Evolutionary conservation across 192 early-diverging fungal species (phyloP).

Genomic region (Entophlyctis luteolus): DNA sequence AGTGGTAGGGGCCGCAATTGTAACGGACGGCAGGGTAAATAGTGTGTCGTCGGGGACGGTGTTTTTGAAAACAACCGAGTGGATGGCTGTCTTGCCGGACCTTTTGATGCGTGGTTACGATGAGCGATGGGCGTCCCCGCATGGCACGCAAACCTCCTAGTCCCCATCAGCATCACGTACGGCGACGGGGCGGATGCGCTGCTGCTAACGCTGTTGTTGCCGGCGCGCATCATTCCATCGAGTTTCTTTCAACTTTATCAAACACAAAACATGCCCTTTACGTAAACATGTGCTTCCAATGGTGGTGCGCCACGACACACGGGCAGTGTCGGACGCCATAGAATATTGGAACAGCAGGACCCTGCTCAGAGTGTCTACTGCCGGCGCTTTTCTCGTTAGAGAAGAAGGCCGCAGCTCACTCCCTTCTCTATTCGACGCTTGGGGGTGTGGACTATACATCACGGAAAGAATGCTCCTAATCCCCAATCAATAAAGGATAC

Average conservation of each 20-base stretch:
- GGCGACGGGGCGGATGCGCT: too few relatives aligned
- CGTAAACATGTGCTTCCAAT: conserved; percentile 8
- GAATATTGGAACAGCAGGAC: conserved; percentile 16
- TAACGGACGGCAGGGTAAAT: too few relatives aligned
- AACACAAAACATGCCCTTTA: too few relatives aligned
- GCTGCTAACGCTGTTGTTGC: too few relatives aligned
- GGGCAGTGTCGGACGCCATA: conserved; percentile 1
- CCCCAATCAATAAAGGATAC: neutral
- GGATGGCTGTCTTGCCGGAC: conserved; percentile 80
- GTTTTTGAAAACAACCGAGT: conserved; percentile 81
- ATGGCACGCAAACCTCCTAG: conserved; percentile 26
- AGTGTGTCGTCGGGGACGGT: conserved; percentile 84
- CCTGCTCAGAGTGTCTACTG: too few relatives aligned
- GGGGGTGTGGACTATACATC: conserved; percentile 17
- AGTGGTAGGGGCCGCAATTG: too few relatives aligned
- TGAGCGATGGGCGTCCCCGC: neutral
- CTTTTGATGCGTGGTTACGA: conserved; percentile 35
- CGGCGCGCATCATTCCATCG: too few relatives aligned
- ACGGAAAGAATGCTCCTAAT: conserved; percentile 10
- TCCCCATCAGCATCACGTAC: conserved; percentile 43
- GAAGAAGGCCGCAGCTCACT: too few relatives aligned
- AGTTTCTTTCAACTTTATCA: too few relatives aligned
- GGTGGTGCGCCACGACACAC: conserved; percentile 6
- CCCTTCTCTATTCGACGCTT: conserved; percentile 8
- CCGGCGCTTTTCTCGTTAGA: too few relatives aligned